phyloP scores from a whole-genome alignment of 768 basidiomycete species.

The Roridomyces roridus region DNA sequence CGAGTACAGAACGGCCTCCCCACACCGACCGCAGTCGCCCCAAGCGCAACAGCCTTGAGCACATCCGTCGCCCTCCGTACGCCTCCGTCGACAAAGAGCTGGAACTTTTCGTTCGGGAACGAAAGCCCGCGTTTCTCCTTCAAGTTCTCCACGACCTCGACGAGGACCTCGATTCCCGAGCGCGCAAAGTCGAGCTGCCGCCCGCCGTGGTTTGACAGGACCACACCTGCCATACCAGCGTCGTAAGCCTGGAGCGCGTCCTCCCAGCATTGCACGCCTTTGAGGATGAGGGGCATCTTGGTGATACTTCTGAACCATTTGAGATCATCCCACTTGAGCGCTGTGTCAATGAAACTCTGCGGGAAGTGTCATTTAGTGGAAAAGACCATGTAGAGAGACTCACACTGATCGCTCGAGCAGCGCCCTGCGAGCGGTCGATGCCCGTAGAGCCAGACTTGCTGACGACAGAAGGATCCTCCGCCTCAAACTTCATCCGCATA shows the following conservation, averaged over 20 bases:
- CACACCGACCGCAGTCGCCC: conserved; percentile 89
- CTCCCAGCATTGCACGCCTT: conserved; percentile 91
- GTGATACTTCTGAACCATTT: conserved; percentile 84
- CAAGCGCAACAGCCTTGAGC: conserved; percentile 85
- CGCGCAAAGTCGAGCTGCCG: conserved; percentile 82
- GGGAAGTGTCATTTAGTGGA: neutral
- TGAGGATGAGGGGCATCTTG: conserved; percentile 87
- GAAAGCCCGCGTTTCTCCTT: conserved; percentile 66
- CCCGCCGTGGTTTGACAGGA: conserved; percentile 89
- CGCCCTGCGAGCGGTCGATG: conserved; percentile 89
- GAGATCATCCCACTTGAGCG: conserved; percentile 85
- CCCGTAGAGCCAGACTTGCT: conserved; percentile 55
- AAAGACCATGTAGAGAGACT: conserved; percentile 27
- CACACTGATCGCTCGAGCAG: conserved; percentile 92
- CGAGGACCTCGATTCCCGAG: conserved; percentile 89
- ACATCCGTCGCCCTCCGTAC: conserved; percentile 91
- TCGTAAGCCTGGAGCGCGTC: conserved; percentile 90
- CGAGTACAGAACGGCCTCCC: conserved; percentile 90
- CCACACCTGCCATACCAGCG: conserved; percentile 71
- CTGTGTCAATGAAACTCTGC: conserved; percentile 96
- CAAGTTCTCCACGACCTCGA: conserved; percentile 80
- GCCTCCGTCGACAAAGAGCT: conserved; percentile 93
- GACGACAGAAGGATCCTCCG: conserved; percentile 70
- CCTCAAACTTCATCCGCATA: conserved; percentile 93
- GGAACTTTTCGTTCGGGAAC: conserved; percentile 82